These are phyloP conservation scores for Endocladia muricata DNA, from an alignment of 31 red algal species.

Conservation along the genomic window DNA sequence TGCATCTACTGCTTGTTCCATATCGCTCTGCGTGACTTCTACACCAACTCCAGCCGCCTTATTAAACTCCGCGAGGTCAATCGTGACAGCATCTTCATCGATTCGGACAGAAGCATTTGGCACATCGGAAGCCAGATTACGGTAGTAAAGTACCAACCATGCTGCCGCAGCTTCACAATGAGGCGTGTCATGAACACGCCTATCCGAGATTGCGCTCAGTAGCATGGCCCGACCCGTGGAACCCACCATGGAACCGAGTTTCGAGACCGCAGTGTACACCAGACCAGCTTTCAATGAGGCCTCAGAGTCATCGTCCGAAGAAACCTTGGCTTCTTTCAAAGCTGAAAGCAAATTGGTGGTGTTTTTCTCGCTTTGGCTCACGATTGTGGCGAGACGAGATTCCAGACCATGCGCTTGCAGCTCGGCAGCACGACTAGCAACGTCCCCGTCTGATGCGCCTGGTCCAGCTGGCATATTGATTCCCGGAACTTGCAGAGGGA, in stretches of 20 bases:
- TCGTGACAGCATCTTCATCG: slow-evolving; percentile 18
- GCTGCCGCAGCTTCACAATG: slow-evolving; percentile 68
- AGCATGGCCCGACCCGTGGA: slow-evolving; percentile 42
- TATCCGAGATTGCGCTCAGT: slow-evolving; percentile 40
- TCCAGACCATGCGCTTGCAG: slow-evolving; percentile 36
- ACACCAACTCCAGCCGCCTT: slow-evolving; percentile 70
- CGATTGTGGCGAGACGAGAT: slow-evolving; percentile 19
- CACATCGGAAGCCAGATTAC: slow-evolving; percentile 3
- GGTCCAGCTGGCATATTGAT: neutral
- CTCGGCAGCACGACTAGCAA: slow-evolving; percentile 1
- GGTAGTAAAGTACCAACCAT: slow-evolving; percentile 38
- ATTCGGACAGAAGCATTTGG: slow-evolving; percentile 27
- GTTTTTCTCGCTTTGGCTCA: slow-evolving; percentile 41
- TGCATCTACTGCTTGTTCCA: slow-evolving; percentile 33
- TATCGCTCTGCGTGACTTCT: slow-evolving; percentile 13
- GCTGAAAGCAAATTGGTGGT: slow-evolving; percentile 22
- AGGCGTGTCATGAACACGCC: slow-evolving; percentile 37
- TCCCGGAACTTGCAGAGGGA: too few species aligned
- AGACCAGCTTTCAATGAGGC: slow-evolving; percentile 41
- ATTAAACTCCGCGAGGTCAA: slow-evolving; percentile 49
- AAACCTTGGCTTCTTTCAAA: slow-evolving; percentile 9
- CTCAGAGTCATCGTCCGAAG: neutral
- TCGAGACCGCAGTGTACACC: slow-evolving; percentile 62
- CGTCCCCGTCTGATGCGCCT: neutral
- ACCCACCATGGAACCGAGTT: slow-evolving; percentile 35